Conservation (phyloP, 345 rosid species). For the Ricinus communis region DNA sequence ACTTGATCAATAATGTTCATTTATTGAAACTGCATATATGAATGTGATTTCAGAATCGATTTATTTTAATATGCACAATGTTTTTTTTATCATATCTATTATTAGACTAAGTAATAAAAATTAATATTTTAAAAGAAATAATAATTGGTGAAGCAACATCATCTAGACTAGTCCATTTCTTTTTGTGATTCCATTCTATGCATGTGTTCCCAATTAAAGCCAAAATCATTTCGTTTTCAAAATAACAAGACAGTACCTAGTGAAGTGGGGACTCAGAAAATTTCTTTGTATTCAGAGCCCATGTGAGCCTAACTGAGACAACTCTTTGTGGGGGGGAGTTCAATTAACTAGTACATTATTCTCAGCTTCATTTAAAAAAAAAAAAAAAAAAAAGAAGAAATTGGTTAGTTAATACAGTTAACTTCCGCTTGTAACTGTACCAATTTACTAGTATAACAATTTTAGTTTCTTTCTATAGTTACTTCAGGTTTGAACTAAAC, state of each 20-base stretch:
- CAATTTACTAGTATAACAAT: too few species aligned
- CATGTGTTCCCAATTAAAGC: conserved; percentile 11
- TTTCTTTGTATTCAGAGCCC: conserved; percentile 17
- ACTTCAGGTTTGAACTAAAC: not conserved
- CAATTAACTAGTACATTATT: conserved; percentile 3
- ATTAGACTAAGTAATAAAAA: too few species aligned
- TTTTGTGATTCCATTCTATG: conserved; percentile 1
- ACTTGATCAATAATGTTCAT: not conserved
- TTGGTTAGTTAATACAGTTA: conserved; percentile 22
- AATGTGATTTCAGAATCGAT: too few species aligned
- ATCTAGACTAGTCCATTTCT: not conserved
- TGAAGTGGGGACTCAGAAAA: conserved; percentile 19
- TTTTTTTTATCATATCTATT: too few species aligned
- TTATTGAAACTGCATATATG: too few species aligned
- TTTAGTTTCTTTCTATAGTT: too few species aligned
- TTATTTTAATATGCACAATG: too few species aligned
- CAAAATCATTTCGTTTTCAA: not conserved
- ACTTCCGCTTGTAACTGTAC: not conserved
- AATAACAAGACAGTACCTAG: conserved; percentile 8
- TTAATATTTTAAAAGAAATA: not conserved
- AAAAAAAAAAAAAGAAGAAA: too few species aligned
- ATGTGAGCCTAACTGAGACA: conserved; percentile 26
- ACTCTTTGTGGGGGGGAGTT: not conserved
- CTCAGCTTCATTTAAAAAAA: not conserved
- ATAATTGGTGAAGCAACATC: conserved; percentile 4